Percentiles rank a stretch among this genome's conserved stretches.
phyloP scores from a whole-genome alignment of 805 yeast genomes.

The Sugiyamaella marilandica region DNA sequence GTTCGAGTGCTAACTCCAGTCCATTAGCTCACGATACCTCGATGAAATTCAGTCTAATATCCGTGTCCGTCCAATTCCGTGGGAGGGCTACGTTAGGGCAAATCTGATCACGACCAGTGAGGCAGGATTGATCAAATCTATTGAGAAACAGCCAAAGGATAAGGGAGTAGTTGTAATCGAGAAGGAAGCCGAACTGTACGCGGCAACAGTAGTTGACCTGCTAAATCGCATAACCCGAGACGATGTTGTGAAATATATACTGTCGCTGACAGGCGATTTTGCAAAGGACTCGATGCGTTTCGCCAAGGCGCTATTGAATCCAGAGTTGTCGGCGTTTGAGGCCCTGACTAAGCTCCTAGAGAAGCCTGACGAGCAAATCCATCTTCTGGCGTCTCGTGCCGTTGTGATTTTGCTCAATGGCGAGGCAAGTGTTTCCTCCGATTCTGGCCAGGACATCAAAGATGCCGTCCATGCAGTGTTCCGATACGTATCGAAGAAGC shows the following conservation, averaged over 20 bases:
- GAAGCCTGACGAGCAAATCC: constrained; percentile 52
- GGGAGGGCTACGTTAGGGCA: constrained; percentile 86
- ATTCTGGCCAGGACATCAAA: constrained; percentile 28
- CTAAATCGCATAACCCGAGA: constrained; percentile 51
- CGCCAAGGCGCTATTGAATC: constrained; percentile 38
- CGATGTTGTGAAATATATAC: constrained; percentile 61
- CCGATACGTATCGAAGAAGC: constrained; percentile 28
- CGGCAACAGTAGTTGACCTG: constrained; percentile 50
- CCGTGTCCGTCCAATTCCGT: constrained; percentile 76
- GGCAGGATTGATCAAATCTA: constrained; percentile 53
- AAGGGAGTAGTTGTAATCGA: constrained; percentile 30
- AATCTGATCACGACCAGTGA: constrained; percentile 62
- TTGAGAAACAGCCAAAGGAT: constrained; percentile 42
- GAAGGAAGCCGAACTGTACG: constrained; percentile 45
- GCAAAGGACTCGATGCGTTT: constrained; percentile 27
- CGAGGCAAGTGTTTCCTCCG: constrained; percentile 11
- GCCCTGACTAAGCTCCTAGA: constrained; percentile 44
- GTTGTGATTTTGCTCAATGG: constrained; percentile 44
- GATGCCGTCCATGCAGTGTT: constrained; percentile 35
- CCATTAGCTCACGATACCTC: constrained; percentile 24
- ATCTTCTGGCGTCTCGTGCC: constrained; percentile 51
- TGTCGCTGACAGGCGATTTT: constrained; percentile 59
- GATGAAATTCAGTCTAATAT: constrained; percentile 47
- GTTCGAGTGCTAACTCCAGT: neutral
- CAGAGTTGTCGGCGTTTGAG: constrained; percentile 45